A percentile compares a stretch with the other conserved stretches of the same genome.
Conservation (phyloP, 2,329 filamentous ascomycete species). For the Gaeumannomyces sp. region DNA sequence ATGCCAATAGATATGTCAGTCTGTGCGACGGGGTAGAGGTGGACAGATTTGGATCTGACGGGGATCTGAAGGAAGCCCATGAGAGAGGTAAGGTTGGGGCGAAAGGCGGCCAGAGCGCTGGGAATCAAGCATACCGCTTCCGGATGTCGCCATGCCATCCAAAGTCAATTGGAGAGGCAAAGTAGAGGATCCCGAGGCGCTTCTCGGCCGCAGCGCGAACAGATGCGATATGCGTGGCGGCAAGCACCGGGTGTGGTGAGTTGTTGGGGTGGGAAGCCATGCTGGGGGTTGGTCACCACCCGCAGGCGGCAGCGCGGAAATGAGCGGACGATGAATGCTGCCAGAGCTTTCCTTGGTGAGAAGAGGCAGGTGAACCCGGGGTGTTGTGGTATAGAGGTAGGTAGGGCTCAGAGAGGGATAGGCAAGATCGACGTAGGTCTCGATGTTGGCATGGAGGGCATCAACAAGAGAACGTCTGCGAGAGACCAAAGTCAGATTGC, state of each 20-base stretch:
- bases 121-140: slow-evolving; percentile 30
- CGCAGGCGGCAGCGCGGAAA: background rate
- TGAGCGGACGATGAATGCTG: background rate
- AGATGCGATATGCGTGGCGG: slow-evolving; percentile 18
- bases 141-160: slow-evolving; percentile 38
- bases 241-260: slow-evolving; percentile 4
- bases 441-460: background rate
- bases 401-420: background rate
- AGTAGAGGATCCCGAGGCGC: slow-evolving; percentile 35
- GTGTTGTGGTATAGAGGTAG: background rate
- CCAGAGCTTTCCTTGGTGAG: background rate
- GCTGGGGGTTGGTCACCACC: background rate
- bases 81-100: no score
- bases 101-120: background rate
- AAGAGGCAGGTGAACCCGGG: background rate
- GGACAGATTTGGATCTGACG: background rate
- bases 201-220: slow-evolving; percentile 27
- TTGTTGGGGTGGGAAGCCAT: background rate
- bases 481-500: background rate
- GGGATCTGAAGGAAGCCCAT: no score
- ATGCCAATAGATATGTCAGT: background rate
- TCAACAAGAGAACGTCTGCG: background rate
- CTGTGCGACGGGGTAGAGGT: background rate
- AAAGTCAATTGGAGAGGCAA: slow-evolving; percentile 31
- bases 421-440: background rate